A percentile compares a stretch with the other conserved stretches of the same genome.
Conservation (phyloP, 768 basidiomycete species). For the Hypholoma fasciculare region DNA sequence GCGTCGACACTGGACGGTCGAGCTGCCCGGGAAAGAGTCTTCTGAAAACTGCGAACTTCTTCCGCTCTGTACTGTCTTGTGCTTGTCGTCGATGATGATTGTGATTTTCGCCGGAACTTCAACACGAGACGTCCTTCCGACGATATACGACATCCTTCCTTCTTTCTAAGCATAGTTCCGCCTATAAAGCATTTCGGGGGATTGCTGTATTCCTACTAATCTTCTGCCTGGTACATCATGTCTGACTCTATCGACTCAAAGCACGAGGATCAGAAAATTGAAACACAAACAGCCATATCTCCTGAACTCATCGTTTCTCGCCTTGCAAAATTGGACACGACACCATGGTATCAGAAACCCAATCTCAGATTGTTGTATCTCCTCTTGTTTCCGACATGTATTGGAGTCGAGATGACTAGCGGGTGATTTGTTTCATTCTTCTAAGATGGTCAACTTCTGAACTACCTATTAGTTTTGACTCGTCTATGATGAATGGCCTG, state of each 20-base stretch:
- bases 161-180: neutral
- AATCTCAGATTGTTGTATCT: constrained; percentile 58
- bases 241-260: constrained; percentile 3
- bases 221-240: neutral
- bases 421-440: constrained; percentile 34
- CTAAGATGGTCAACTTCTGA: neutral
- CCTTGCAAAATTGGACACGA: constrained; percentile 49
- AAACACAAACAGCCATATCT: neutral
- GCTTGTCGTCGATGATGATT: neutral
- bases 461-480: constrained; percentile 43
- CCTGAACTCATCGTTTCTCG: constrained; percentile 37
- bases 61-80: neutral
- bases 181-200: too few relatives aligned
- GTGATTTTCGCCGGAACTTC: neutral
- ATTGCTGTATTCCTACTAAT: too few relatives aligned
- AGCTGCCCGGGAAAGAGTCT: neutral
- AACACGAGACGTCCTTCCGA: neutral
- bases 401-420: constrained; percentile 64
- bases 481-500: constrained; percentile 63
- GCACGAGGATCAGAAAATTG: neutral
- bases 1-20: neutral
- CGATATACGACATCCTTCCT: neutral
- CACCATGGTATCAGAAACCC: constrained; percentile 63
- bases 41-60: neutral
- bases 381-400: constrained; percentile 57